Conservation (phyloP, 2,329 filamentous ascomycete species). For the Iodosphaeria phyllophila region DNA sequence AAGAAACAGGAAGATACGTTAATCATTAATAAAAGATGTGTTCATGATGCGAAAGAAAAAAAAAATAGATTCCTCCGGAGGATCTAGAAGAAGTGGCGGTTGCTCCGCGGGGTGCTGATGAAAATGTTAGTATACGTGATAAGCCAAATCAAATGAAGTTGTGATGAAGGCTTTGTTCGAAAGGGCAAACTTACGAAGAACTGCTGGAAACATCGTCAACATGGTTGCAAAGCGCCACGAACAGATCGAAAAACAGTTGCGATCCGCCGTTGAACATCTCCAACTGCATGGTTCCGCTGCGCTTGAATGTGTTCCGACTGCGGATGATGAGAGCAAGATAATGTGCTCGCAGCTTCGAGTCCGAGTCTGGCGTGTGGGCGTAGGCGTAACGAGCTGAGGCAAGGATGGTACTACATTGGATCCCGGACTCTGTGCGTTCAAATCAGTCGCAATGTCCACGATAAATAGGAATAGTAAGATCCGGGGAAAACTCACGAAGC, state of each 20-base stretch:
- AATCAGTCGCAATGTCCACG: not conserved
- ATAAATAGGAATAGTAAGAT: not conserved
- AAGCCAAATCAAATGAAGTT: not conserved
- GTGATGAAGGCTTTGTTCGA: slow-evolving; percentile 25
- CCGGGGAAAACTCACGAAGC: slow-evolving; percentile 35
- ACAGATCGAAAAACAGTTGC: slow-evolving; percentile 79
- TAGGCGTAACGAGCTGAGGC: slow-evolving; percentile 81
- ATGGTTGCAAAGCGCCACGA: slow-evolving; percentile 84
- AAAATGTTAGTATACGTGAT: slow-evolving; percentile 6
- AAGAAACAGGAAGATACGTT: slow-evolving; percentile 2
- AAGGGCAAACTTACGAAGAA: slow-evolving; percentile 9
- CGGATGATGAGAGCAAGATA: slow-evolving; percentile 87
- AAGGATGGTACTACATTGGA: slow-evolving; percentile 71
- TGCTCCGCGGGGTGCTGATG: slow-evolving; percentile 27
- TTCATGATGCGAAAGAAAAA: slow-evolving; percentile 1
- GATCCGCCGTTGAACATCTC: slow-evolving; percentile 80
- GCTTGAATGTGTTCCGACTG: slow-evolving; percentile 73
- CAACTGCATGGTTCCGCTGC: slow-evolving; percentile 85
- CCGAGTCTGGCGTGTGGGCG: slow-evolving; percentile 69
- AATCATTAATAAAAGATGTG: slow-evolving; percentile 2
- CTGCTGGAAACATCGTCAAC: slow-evolving; percentile 47
- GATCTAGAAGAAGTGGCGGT: slow-evolving; percentile 17
- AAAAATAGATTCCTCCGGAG: too few relatives aligned
- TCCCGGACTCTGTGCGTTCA: slow-evolving; percentile 41
- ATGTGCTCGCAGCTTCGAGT: slow-evolving; percentile 80